Percentiles rank a stretch among this genome's conserved stretches.
These are phyloP conservation scores for Liquidambar formosana DNA, from an alignment of 164 flowering plant species.

Conservation along the genomic window DNA sequence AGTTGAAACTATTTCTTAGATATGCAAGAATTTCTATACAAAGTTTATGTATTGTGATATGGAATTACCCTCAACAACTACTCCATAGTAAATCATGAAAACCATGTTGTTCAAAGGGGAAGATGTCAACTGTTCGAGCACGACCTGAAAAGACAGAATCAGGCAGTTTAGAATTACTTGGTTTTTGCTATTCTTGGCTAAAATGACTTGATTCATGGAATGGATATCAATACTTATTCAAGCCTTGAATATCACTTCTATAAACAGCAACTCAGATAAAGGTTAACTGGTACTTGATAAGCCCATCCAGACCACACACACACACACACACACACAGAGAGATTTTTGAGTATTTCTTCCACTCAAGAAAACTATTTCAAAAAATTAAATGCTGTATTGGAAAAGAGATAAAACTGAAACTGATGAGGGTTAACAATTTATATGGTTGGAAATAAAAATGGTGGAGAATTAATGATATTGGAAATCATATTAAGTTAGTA, in stretches of 20 bases:
- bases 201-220: not conserved
- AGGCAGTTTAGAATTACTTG: slow-evolving; percentile 4
- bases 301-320: too few species aligned
- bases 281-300: too few species aligned
- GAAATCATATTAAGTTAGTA: not conserved
- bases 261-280: not conserved
- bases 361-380: too few species aligned
- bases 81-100: slow-evolving; percentile 83
- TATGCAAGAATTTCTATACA: too few species aligned
- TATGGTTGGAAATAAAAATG: too few species aligned
- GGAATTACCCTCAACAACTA: slow-evolving; percentile 71
- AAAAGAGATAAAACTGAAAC: too few species aligned
- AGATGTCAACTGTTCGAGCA: slow-evolving; percentile 79
- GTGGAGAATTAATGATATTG: too few species aligned
- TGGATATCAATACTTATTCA: not conserved
- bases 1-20: not conserved
- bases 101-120: slow-evolving; percentile 87
- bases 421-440: too few species aligned
- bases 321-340: too few species aligned
- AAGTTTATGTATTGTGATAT: too few species aligned
- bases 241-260: not conserved
- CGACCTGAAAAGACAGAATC: slow-evolving; percentile 57
- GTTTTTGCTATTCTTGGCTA: not conserved
- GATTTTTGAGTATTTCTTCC: too few species aligned
- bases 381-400: too few species aligned